Base-by-base conservation (phyloP, 2,329 filamentous ascomycete genomes). In the Curvularia sp. region DNA sequence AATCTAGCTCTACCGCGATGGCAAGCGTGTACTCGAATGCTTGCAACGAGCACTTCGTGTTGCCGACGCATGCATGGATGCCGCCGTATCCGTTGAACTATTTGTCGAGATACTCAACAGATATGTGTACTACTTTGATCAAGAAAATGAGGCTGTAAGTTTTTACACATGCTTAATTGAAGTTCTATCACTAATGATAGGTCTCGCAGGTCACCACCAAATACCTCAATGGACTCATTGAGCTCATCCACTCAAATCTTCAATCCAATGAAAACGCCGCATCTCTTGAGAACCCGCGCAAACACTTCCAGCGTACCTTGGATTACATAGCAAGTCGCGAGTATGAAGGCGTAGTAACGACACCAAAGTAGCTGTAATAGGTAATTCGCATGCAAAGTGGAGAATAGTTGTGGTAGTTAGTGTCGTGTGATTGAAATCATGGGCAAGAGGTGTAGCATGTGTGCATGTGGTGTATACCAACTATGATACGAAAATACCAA, bases 111-210 rank as follows among this genome's bases (percentile, higher is more conserved):
- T 99, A 63, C 82, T 99, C 55, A 97, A 99, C 78, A 88, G 95
- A 78, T 99, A 99, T 76, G 93, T 98, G 53, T 99, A 99, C 79
- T 99, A 98, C 82, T 99, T 97, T 81, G 95, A 99, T 78, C 94
- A 99, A 78, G 92, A 97, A 75, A 99, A 99, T 78, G 95, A 99
- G 80, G 93, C 93, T 66, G 95, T 86, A 78, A 79, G 84, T 77
- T 18, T 30, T 5, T 10, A 24, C 1, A 33, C 26, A 15, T 51
- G 30, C 31, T 22, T 35, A 18, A n/a, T n/a, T 6, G 4, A 22
- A 44, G 24, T 3, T 12, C 41, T 4, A 38, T 26, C 18, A 50
- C 49, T 65, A 41, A 72, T 42, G 18, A n/a, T 35, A 38, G 35
- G 2, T 15, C n/a, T 38, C 54, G 42, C 53, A 87, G 85, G 85